Evolutionary conservation across 1,139 yeast genomes (phyloP), one percentile per base, ranked within the genome.

Genomic region (Lodderomyces beijingensis): DNA sequence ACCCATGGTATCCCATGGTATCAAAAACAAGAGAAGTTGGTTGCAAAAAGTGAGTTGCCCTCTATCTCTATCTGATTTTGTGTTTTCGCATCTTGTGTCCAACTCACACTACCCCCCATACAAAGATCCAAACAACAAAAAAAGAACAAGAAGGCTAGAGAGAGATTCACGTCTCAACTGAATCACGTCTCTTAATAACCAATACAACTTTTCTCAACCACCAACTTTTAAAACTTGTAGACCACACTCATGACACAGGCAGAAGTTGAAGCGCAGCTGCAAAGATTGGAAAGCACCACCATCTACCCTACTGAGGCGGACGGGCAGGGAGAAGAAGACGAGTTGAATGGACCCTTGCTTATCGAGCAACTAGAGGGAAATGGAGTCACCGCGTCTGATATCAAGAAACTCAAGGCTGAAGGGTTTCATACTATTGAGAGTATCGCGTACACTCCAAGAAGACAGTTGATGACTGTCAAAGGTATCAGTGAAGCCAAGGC

Each of bases 401-500:
- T 91, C 46, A 78, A 75, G 43, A 89, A 87, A 55, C 69, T 93
- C 36, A 74, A 79, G 45, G 88, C 84, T 28, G 86, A 83, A 22
- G 96, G 97, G 1, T 79, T 72, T 49, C 85, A 84, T 53, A 91
- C 98, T 1, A 94, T 84, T 9, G 96, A 89, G 55, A 76, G 94
- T 28, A 78, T 91, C 38, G 97, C 98, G 2, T 87, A 87, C 50
- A 87, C 94, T 4, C 69, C 97, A 13, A 83, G 84, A 49, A 79
- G 93, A 46, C 78, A 76, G 7, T 65, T 91, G 31, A 62, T 85
- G 31, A 71, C 74, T 4, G 85, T 93, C 31, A 88, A 87, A 54
- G 98, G 98, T 28, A 88, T 91, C 27, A 84, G 95, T 16, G 99
- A 93, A 53, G 91, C 93, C 33, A 93, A 93, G 55, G 97, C 97